Evolutionary conservation across 139 green algal species (phyloP).

Genomic region (Astrephomene gubernaculifera): DNA sequence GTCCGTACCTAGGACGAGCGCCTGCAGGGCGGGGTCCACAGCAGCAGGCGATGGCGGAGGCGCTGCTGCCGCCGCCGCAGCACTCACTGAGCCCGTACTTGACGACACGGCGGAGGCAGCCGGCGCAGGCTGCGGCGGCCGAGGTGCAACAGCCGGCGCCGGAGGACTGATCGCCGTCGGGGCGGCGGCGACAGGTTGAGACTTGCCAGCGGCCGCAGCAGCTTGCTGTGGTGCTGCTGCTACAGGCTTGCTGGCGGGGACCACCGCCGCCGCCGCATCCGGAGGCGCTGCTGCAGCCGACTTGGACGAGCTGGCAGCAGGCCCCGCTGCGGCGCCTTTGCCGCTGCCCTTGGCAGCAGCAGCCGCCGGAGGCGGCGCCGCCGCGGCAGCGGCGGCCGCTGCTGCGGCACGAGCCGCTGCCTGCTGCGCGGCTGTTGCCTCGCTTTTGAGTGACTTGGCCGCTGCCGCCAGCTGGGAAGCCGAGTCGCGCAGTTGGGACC

Average conservation of each 20-base stretch:
- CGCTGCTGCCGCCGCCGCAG: neutral
- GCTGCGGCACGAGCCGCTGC: neutral
- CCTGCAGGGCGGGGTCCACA: neutral
- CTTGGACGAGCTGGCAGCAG: neutral
- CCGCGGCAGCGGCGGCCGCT: neutral
- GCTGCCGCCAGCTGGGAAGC: neutral
- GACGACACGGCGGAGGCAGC: neutral
- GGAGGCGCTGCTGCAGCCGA: neutral
- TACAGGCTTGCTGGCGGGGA: too few relatives aligned
- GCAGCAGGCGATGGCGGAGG: neutral
- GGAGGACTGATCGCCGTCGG: neutral
- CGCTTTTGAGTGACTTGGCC: conserved; percentile 39
- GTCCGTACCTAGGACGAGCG: neutral
- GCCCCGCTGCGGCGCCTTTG: neutral
- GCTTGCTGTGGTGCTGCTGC: too few relatives aligned
- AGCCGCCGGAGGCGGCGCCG: neutral
- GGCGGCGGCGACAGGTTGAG: neutral
- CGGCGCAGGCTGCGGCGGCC: neutral
- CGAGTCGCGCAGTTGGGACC: neutral
- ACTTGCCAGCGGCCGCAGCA: neutral
- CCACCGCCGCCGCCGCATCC: neutral
- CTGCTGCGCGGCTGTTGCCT: conserved; percentile 25
- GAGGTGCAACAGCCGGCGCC: neutral
- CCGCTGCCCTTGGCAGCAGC: neutral
- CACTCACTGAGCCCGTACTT: too few relatives aligned